Evolutionary conservation across 2,329 filamentous ascomycete genomes (phyloP), one percentile per base, ranked within the genome.

Genomic region (Scedosporium boydii): DNA sequence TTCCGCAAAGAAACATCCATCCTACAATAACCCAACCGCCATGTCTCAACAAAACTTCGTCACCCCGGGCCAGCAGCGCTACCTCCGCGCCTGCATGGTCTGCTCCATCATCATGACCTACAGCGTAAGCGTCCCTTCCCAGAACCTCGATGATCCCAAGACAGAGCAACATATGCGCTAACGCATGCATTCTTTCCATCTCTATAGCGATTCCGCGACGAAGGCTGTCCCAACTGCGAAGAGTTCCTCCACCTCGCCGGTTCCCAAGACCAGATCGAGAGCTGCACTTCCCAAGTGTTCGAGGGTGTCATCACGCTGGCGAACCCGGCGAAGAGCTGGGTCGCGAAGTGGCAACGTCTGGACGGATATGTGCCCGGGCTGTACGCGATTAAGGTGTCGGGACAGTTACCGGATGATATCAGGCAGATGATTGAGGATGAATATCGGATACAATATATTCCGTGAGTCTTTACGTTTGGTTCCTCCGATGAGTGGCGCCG

Each of bases 141-240:
- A 14, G 58, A 60, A 58, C 60, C 26, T 23, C 53, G 10, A 56
- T 12, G 21, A 46, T 18, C 27, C 16, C 9, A 53, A 12, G 21
- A 7, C n/a, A 29, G 26, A 60, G 44, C 12, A 60, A n/a, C 23
- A 51, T 3, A 14, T 6, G 21, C n/a, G 16, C 38, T 44, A 44
- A 46, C 58, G 48, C 42, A 55, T n/a, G 23, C 42, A 62, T 44
- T 60, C 57, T 60, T 62, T 61, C 26, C 23, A n/a, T 6, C 23
- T 12, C 41, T 56, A 51, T 72, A 93, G 89, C 88, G 90, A 74
- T 99, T 99, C 82, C 82, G 87, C 70, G 84, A 86, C 70, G 83
- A 90, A 72, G 95, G 95, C 68, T 99, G 95, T 73, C 95, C 95
- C 65, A 99, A 99, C 81, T 99, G 95, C 82, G 93, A 97, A 72